These are phyloP conservation scores for Arctium lappa DNA, from an alignment of 129 eudicot species.

Conservation along the genomic window DNA sequence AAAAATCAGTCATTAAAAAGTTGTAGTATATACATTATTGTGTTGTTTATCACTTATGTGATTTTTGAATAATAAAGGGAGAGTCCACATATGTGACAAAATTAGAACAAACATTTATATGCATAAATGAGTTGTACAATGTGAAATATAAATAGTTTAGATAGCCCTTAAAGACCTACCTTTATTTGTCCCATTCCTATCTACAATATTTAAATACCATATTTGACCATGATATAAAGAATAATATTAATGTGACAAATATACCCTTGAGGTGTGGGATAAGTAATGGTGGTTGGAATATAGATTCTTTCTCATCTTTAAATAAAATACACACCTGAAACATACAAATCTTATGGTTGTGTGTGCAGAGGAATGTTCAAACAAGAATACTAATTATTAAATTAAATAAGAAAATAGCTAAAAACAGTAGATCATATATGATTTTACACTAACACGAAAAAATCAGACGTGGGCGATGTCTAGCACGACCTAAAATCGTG, in stretches of 20 bases:
- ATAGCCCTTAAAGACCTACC: background rate
- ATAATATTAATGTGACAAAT: background rate
- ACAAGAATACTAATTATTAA: no score
- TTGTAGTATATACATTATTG: slow-evolving; percentile 1
- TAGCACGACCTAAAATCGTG: no score
- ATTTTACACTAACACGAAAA: no score
- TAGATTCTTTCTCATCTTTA: background rate
- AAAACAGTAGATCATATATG: no score
- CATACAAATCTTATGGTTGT: no score
- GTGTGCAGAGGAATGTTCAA: no score
- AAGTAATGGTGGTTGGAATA: background rate
- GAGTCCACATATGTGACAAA: slow-evolving; percentile 8
- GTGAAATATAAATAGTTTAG: slow-evolving; percentile 3
- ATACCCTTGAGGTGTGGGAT: background rate
- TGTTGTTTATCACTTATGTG: background rate
- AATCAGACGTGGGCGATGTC: no score
- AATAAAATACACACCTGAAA: background rate
- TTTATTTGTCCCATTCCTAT: slow-evolving; percentile 4
- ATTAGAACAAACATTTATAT: background rate
- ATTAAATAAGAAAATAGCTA: no score
- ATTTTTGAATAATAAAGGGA: background rate
- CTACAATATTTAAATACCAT: slow-evolving; percentile 4
- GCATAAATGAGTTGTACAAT: background rate
- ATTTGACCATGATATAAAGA: background rate
- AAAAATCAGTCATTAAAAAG: background rate